These are phyloP conservation scores for Cordyceps cicadae DNA, from an alignment of 2,329 filamentous ascomycete genomes.

Conservation along the genomic window DNA sequence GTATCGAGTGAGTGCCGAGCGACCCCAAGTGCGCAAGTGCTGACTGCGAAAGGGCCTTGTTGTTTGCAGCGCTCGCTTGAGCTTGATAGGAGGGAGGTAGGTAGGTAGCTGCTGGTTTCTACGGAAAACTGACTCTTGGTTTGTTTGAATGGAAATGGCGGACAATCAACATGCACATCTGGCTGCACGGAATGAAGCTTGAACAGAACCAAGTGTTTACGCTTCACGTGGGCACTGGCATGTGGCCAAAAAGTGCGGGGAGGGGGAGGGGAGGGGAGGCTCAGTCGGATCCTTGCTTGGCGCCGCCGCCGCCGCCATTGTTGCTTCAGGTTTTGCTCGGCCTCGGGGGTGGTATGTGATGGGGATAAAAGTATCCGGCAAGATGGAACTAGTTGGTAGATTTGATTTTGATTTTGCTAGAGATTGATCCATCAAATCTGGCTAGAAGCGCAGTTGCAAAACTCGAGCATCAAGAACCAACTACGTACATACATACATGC, in stretches of 20 bases:
- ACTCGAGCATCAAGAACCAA: not conserved
- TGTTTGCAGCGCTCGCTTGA: not conserved
- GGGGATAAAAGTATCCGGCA: no score
- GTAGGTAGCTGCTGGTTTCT: not conserved
- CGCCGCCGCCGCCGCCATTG: not conserved
- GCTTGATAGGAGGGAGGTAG: not conserved
- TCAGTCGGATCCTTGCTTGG: not conserved
- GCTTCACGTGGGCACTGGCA: constrained; percentile 12
- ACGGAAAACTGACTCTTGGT: not conserved
- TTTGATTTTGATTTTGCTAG: no score
- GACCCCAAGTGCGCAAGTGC: no score
- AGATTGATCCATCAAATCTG: no score
- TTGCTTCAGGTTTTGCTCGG: not conserved
- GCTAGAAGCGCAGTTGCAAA: not conserved
- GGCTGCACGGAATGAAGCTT: not conserved
- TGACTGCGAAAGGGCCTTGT: not conserved
- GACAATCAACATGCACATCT: not conserved
- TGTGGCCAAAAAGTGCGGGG: constrained; percentile 9
- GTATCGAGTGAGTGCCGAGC: not conserved
- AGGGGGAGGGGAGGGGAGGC: not conserved
- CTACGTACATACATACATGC: no score
- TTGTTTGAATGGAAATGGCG: not conserved
- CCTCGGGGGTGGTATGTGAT: no score
- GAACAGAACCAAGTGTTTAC: not conserved
- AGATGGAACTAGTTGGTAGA: no score